Base-by-base conservation (phyloP, 805 yeast genomes). In the Grigorovia humatica region DNA sequence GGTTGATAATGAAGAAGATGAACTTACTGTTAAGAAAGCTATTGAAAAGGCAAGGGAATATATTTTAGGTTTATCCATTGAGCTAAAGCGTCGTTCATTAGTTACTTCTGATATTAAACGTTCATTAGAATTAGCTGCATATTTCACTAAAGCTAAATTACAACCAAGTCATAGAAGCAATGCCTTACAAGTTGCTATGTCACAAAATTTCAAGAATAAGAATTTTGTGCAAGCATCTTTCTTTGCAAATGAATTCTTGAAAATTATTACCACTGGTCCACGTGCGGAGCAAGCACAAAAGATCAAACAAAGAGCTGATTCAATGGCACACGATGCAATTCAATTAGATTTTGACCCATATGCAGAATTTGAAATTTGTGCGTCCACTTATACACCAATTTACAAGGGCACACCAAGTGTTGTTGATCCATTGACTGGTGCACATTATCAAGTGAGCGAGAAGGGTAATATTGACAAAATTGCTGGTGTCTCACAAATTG, bases 151-250 rank as follows among this genome's bases (percentile, higher is more conserved):
- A 64, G 83, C 90, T 29, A 79, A 85, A 57, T 77, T 93, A 59
- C 88, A 85, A 57, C 82, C 86, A 40, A 83, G 85, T 8, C 99
- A 93, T 69, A 80, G 85, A 54, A 80, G 84, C 50, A 84, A 88
- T 63, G 96, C 98, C 12, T 75, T 89, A 61, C 95, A 88, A 67
- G 96, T 89, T 52, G 99, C 99, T 43, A 86, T 91, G 93, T 82
- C 85, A 46, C 95, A 88, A 73, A 81, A 93, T 43, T 89, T 87
- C 77, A 87, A 85, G 66, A 76, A 84, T 66, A 89, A 90, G 68
- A 91, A 93, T 71, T 93, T 72, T 71, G 83, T 90, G 3, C 79
- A 85, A 54, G 96, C 99, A 1, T 81, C 96, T 7, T 82, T 81
- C 64, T 93, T 93, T 74, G 98, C 99, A 0, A 74, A 78, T 20